These are phyloP conservation scores for Tarenaya hassleriana DNA, from an alignment of 345 rosid species.

Conservation along the genomic window DNA sequence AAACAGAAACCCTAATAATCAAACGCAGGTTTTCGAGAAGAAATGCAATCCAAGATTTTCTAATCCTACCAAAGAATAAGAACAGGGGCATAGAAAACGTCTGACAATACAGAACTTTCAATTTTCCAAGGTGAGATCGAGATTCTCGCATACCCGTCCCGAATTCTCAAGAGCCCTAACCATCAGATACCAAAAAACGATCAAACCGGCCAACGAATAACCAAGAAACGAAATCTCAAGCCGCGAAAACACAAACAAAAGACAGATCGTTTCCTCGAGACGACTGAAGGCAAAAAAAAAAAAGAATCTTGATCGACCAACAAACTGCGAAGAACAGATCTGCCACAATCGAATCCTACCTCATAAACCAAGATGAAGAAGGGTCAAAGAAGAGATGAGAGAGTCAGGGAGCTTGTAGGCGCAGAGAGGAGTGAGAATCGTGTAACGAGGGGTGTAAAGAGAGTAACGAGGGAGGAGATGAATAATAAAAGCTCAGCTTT, in stretches of 20 bases:
- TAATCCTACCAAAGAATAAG: too few relatives aligned
- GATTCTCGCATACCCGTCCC: neutral
- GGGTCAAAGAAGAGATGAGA: slow-evolving; percentile 19
- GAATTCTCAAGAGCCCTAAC: neutral
- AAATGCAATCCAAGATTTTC: too few relatives aligned
- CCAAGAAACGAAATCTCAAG: neutral
- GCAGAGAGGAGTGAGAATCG: neutral
- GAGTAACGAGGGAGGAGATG: neutral
- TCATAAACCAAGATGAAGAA: slow-evolving; percentile 34
- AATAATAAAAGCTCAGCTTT: neutral
- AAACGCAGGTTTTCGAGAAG: too few relatives aligned
- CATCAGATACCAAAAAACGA: too few relatives aligned
- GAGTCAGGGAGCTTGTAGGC: slow-evolving; percentile 3
- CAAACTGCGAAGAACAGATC: neutral
- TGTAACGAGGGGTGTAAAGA: too few relatives aligned
- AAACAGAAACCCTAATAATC: too few relatives aligned
- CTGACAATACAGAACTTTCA: too few relatives aligned
- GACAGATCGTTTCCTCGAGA: slow-evolving; percentile 6
- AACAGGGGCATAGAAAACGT: too few relatives aligned
- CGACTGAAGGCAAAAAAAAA: slow-evolving; percentile 6
- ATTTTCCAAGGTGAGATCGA: too few relatives aligned
- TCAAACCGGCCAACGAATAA: neutral
- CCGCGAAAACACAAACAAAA: neutral
- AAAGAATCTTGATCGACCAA: too few relatives aligned
- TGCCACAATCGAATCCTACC: slow-evolving; percentile 18